These are phyloP conservation scores for Opeltia flavorubescens DNA, from an alignment of 495 filamentous ascomycete genomes.

Conservation along the genomic window DNA sequence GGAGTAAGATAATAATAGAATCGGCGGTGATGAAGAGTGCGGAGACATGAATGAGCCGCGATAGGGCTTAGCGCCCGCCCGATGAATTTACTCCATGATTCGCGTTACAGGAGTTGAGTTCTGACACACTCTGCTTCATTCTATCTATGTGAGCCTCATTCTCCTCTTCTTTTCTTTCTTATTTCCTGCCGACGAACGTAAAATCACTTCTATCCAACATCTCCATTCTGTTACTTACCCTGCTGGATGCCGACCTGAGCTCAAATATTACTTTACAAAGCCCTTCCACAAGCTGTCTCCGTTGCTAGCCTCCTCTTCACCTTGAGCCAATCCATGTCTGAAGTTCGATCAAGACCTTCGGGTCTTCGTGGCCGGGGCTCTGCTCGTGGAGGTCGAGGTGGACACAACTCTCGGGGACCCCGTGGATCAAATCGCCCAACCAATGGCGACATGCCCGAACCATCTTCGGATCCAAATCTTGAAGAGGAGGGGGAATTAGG, in stretches of 20 bases:
- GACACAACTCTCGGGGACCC: slow-evolving; percentile 59
- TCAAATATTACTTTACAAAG: slow-evolving; percentile 19
- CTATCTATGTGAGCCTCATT: neutral
- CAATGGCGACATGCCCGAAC: slow-evolving; percentile 50
- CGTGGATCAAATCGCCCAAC: slow-evolving; percentile 49
- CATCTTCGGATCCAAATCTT: slow-evolving; percentile 33
- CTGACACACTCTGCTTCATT: too few species aligned
- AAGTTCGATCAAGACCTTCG: slow-evolving; percentile 68
- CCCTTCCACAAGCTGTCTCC: neutral
- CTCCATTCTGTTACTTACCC: neutral
- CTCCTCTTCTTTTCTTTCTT: neutral
- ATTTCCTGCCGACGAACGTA: neutral
- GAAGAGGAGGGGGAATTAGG: slow-evolving; percentile 87
- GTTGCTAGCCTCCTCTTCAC: slow-evolving; percentile 15
- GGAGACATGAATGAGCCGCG: too few species aligned
- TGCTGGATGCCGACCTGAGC: neutral
- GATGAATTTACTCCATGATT: too few species aligned
- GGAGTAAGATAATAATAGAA: too few species aligned
- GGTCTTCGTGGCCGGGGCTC: slow-evolving; percentile 70
- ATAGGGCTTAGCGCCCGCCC: too few species aligned
- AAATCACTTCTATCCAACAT: neutral
- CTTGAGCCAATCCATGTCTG: slow-evolving; percentile 57
- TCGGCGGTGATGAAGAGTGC: too few species aligned
- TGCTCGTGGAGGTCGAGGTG: slow-evolving; percentile 69
- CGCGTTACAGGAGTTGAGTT: too few species aligned